Evolutionary conservation across 805 yeast species (phyloP), one percentile per base, ranked within the genome.

Genomic region (Starmerella stigmatis): DNA sequence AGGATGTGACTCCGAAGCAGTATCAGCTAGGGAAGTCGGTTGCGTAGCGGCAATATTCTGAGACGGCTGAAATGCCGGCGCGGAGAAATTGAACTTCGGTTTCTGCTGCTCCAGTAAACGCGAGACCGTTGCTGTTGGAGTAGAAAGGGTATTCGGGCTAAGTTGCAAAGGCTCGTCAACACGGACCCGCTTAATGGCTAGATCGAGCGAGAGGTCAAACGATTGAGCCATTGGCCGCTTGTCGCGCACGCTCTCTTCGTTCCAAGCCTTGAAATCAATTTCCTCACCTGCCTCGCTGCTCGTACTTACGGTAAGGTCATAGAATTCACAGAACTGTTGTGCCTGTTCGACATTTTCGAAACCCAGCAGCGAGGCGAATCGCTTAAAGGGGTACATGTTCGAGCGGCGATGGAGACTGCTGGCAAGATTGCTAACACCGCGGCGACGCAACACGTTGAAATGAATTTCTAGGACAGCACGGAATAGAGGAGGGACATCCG

Each of bases 391-490:
- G 49, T 79, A 74, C 1, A 86, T 80, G 19, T 35, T 40, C 11
- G 19, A 81, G 2, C 85, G 79, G 46, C 78, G 71, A 57, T 88
- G 94, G 47, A 76, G 72, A 0, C 86, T 66, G 47, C 74, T 67
- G 4, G 81, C 65, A 66, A 92, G 67, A 0, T 85, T 66, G 54
- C 75, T 76, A 46, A 89, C 59, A 0, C 89, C 86, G 36, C 96
- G 64, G 3, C 86, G 68, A 46, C 86, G 89, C 15, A 51, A 17
- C 5, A n/a, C 29, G 55, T 81, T 83, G 58, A 85, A 76, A 54
- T 82, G 86, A 2, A 79, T 76, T 59, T 92, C 95, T 16, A 84
- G 63, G 30, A 89, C 64, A 48, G 89, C 86, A 2, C 84, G 70
- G 59, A 86, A 61, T 22, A 88, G 64, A 45, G 78, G 73, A 1